Evolutionary conservation across 2,329 filamentous ascomycete genomes (phyloP).

Genomic region (Neoscytalidium dimidiatum): DNA sequence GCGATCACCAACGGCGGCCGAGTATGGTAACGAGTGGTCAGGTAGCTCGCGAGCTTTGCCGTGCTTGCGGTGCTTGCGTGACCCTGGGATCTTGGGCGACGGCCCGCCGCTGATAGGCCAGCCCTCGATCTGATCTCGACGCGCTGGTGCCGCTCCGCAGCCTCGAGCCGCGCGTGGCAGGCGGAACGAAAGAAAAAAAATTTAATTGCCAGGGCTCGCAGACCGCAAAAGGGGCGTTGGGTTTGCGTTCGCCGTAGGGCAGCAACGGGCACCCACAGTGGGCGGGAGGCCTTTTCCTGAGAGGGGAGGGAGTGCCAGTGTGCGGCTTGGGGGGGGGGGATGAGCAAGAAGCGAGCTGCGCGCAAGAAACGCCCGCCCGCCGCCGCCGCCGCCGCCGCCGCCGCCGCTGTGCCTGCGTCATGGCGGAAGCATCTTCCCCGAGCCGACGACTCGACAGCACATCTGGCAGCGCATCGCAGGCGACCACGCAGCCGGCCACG

Average conservation of each 20-base stretch:
- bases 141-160: background rate
- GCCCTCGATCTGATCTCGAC: slow-evolving; percentile 7
- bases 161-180: background rate
- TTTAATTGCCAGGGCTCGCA: no score
- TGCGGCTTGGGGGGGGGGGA: background rate
- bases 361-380: no score
- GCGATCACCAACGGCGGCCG: slow-evolving; percentile 4
- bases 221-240: slow-evolving; percentile 15
- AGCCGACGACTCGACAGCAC: background rate
- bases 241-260: background rate
- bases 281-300: background rate
- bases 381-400: no score
- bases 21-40: background rate
- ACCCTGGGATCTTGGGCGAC: slow-evolving; percentile 11
- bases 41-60: background rate
- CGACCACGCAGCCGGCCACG: background rate
- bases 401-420: slow-evolving; percentile 15
- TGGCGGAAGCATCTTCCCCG: slow-evolving; percentile 12
- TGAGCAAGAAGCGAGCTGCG: background rate
- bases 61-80: slow-evolving; percentile 4
- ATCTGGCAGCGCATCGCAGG: background rate
- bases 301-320: background rate
- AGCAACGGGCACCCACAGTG: no score
- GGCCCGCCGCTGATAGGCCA: slow-evolving; percentile 1
- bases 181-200: no score